Percentiles rank a stretch among this genome's conserved stretches.
phyloP scores from a whole-genome alignment of 768 basidiomycete genomes.

The Russula olivacea region DNA sequence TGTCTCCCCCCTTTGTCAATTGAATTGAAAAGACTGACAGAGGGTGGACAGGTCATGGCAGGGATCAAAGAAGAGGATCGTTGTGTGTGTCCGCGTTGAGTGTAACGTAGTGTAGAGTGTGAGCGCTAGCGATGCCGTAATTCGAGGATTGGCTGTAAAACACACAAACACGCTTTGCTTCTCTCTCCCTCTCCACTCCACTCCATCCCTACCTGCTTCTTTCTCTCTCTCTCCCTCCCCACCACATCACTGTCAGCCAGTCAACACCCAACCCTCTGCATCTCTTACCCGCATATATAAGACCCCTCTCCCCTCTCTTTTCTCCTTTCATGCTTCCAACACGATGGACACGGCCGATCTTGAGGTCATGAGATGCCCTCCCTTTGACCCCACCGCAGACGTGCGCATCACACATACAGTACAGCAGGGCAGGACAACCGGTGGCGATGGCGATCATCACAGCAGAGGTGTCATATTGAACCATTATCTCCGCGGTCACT shows the following conservation, averaged over 20 bases:
- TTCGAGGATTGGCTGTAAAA: background rate
- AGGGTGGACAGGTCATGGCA: conserved; percentile 40
- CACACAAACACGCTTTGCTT: background rate
- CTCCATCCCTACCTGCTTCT: too few relatives aligned
- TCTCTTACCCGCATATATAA: background rate
- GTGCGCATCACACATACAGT: conserved; percentile 25
- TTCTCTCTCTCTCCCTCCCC: too few relatives aligned
- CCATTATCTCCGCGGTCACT: conserved; percentile 72
- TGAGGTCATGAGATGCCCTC: conserved; percentile 20
- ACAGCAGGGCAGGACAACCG: conserved; percentile 33
- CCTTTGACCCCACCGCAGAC: conserved; percentile 23
- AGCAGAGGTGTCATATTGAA: conserved; percentile 56
- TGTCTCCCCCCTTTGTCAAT: background rate
- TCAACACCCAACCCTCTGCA: too few relatives aligned
- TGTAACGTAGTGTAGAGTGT: background rate
- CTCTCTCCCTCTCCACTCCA: background rate
- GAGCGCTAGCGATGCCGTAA: conserved; percentile 10
- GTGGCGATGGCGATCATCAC: conserved; percentile 27
- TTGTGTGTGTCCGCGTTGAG: conserved; percentile 37
- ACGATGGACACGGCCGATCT: conserved; percentile 23
- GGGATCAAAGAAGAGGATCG: conserved; percentile 46
- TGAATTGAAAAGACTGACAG: background rate
- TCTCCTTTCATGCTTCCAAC: conserved; percentile 17
- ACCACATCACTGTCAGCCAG: too few relatives aligned
- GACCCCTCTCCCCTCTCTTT: background rate